phyloP scores from a whole-genome alignment of 345 rosid genomes.

The Erucastrum elatum region DNA sequence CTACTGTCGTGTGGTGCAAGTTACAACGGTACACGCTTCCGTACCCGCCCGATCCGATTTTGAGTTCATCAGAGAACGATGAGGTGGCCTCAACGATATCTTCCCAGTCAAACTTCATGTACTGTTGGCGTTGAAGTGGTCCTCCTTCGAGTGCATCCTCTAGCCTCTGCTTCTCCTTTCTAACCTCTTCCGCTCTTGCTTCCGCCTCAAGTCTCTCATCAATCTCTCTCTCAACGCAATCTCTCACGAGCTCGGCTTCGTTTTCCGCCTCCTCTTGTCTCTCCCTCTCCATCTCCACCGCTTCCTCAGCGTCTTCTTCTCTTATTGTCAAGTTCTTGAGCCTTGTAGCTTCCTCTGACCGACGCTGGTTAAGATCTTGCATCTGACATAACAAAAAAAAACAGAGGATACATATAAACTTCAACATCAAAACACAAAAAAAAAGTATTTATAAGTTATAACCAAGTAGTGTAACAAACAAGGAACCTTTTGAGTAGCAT shows the following conservation, averaged over 20 bases:
- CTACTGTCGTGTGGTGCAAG: constrained; percentile 69
- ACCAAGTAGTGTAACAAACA: constrained; percentile 15
- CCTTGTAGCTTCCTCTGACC: constrained; percentile 56
- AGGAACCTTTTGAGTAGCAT: constrained; percentile 81
- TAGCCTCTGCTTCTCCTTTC: constrained; percentile 72
- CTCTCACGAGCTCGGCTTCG: constrained; percentile 53
- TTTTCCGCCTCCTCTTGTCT: constrained; percentile 54
- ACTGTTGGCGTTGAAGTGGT: constrained; percentile 44
- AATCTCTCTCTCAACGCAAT: constrained; percentile 54
- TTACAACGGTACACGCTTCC: constrained; percentile 77
- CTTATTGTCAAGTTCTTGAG: constrained; percentile 50
- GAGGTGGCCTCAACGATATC: constrained; percentile 79
- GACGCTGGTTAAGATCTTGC: constrained; percentile 47
- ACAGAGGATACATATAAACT: not conserved
- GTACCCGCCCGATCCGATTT: constrained; percentile 77
- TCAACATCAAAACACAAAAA: not conserved
- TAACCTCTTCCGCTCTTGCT: constrained; percentile 51
- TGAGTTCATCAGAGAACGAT: constrained; percentile 69
- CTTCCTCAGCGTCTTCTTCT: constrained; percentile 59
- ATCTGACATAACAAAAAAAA: constrained; percentile 40
- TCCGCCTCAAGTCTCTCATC: constrained; percentile 59
- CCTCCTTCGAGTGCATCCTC: constrained; percentile 60
- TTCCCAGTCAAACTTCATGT: constrained; percentile 70
- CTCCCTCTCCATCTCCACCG: constrained; percentile 60
- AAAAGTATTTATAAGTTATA: not conserved